Percentiles rank a stretch among this genome's conserved stretches.
Evolutionary conservation across 352 stramenopile genomes (phyloP).

Genomic region (Phytophthora tentaculata): DNA sequence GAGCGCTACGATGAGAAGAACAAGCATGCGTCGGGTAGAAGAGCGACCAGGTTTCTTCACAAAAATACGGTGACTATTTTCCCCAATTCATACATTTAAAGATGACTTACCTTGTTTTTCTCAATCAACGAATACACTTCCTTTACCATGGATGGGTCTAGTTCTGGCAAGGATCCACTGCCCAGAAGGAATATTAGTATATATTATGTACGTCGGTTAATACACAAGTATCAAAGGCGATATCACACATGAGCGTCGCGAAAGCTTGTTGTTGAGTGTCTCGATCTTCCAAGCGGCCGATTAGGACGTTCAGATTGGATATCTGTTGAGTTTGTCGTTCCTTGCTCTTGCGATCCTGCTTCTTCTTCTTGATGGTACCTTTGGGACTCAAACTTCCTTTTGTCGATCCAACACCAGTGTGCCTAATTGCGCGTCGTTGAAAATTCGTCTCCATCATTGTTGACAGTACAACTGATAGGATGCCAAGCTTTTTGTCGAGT

Average conservation of each 20-base stretch:
- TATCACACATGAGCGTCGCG: constrained; percentile 44
- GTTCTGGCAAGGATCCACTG: constrained; percentile 46
- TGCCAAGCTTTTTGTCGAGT: too few species aligned
- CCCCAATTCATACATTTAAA: not conserved
- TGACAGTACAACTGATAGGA: not conserved
- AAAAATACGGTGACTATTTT: constrained; percentile 4
- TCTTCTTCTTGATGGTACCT: constrained; percentile 47
- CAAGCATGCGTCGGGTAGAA: constrained; percentile 65
- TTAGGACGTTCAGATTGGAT: constrained; percentile 46
- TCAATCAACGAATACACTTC: constrained; percentile 58
- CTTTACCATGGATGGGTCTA: constrained; percentile 44
- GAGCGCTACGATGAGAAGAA: constrained; percentile 60
- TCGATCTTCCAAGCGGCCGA: constrained; percentile 68
- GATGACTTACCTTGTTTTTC: constrained; percentile 58
- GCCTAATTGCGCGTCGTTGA: constrained; percentile 6
- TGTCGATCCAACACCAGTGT: not conserved
- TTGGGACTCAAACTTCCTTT: constrained; percentile 32
- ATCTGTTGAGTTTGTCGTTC: constrained; percentile 45
- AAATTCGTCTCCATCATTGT: constrained; percentile 37
- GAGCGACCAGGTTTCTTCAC: constrained; percentile 48
- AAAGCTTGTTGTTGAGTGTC: constrained; percentile 77
- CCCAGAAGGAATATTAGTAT: not conserved
- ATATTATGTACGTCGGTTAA: too few species aligned
- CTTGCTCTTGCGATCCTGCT: constrained; percentile 53
- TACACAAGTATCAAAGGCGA: not conserved